A percentile compares a stretch with the other conserved stretches of the same genome.
phyloP scores from a whole-genome alignment of 208 protist genomes.

The Leishmania mexicana region DNA sequence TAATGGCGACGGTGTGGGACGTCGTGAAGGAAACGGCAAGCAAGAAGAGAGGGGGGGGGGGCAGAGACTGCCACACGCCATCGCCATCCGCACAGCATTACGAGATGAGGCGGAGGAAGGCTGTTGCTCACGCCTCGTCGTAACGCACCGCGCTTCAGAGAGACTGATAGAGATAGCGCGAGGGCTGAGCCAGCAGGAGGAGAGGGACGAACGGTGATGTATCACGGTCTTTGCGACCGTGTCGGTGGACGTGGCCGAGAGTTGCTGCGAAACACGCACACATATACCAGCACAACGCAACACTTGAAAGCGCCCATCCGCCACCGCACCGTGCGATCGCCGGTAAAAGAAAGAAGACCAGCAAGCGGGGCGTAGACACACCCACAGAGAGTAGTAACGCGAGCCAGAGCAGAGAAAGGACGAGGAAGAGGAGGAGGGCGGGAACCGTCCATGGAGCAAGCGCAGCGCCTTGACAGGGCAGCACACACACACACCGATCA shows the following conservation, averaged over 20 bases:
- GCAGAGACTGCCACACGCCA: neutral
- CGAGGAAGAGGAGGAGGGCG: no score
- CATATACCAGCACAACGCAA: neutral
- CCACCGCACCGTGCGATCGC: neutral
- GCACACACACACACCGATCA: no score
- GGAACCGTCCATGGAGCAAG: no score
- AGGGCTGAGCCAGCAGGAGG: neutral
- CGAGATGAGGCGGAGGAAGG: neutral
- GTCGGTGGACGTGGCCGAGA: neutral
- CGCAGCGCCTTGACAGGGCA: neutral
- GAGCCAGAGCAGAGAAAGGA: neutral
- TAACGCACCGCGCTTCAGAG: neutral
- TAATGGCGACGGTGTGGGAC: neutral
- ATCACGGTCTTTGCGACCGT: neutral
- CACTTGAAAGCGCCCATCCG: neutral
- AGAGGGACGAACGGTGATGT: neutral
- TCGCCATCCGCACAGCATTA: neutral
- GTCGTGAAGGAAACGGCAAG: neutral
- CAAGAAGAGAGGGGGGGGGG: neutral
- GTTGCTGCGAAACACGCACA: neutral
- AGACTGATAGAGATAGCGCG: neutral
- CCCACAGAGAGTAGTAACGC: neutral
- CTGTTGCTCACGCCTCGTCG: neutral
- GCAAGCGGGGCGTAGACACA: neutral
- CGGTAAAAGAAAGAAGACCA: neutral